phyloP scores from a whole-genome alignment of 306 rosid species.

The Inga leiocalycina region DNA sequence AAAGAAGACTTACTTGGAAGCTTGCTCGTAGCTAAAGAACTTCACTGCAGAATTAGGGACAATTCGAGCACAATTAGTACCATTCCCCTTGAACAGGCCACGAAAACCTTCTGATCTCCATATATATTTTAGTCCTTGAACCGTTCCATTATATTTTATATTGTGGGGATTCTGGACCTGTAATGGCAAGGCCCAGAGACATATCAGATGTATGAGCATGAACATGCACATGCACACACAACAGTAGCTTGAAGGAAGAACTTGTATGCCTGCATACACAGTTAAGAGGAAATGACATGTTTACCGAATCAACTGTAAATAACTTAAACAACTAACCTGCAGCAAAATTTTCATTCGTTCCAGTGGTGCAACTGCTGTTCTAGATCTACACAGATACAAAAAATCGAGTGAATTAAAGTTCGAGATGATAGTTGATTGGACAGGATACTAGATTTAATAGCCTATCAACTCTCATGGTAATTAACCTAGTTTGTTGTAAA shows the following conservation, averaged over 20 bases:
- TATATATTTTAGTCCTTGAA: constrained; percentile 92
- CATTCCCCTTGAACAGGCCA: constrained; percentile 94
- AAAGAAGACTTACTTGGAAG: constrained; percentile 74
- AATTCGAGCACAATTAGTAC: constrained; percentile 97
- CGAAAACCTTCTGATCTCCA: constrained; percentile 98
- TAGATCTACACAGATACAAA: constrained; percentile 59
- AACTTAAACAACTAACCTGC: constrained; percentile 63
- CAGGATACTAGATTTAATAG: neutral
- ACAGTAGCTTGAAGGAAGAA: constrained; percentile 5
- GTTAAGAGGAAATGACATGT: constrained; percentile 1
- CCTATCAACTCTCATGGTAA: neutral
- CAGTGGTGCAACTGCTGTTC: constrained; percentile 98
- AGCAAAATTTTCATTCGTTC: constrained; percentile 96
- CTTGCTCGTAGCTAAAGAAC: constrained; percentile 98
- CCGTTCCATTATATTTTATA: constrained; percentile 90
- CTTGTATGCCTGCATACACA: constrained; percentile 1
- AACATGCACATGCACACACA: constrained; percentile 18
- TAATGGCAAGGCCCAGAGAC: constrained; percentile 31
- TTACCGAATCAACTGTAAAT: constrained; percentile 14
- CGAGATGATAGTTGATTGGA: neutral
- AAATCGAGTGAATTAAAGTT: constrained; percentile 21
- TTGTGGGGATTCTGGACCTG: constrained; percentile 98
- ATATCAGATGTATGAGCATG: constrained; percentile 4
- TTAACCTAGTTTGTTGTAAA: neutral
- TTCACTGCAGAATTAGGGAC: constrained; percentile 98